phyloP scores from a whole-genome alignment of 148 eudicot genomes.

The Rhododendron griersonianum region DNA sequence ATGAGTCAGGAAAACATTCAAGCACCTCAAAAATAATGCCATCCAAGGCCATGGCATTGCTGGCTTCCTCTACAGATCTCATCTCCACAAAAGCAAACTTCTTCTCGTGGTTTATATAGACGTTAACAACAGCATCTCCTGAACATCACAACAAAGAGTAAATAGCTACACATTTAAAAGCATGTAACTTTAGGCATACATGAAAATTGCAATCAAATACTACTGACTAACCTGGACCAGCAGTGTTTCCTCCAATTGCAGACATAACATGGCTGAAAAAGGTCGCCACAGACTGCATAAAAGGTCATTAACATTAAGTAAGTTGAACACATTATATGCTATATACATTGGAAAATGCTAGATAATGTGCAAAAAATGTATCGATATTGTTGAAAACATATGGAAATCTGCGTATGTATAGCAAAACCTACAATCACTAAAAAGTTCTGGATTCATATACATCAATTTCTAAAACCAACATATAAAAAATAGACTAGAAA shows the following conservation, averaged over 20 bases:
- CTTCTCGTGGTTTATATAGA: slow-evolving; percentile 87
- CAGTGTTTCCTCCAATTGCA: slow-evolving; percentile 89
- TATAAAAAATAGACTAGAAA: not conserved
- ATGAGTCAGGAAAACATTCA: not conserved
- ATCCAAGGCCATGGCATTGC: slow-evolving; percentile 82
- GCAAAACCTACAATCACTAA: too few relatives aligned
- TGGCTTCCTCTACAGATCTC: slow-evolving; percentile 88
- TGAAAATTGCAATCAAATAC: not conserved
- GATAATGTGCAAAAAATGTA: not conserved
- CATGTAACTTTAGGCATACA: not conserved
- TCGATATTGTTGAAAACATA: not conserved
- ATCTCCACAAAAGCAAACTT: slow-evolving; percentile 90
- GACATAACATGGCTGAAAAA: slow-evolving; percentile 95
- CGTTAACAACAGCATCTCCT: slow-evolving; percentile 97
- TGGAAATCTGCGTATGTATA: not conserved
- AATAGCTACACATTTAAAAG: not conserved
- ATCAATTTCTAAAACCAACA: not conserved
- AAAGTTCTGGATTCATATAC: not conserved
- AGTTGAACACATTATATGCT: not conserved
- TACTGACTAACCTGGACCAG: slow-evolving; percentile 80
- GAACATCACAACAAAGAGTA: slow-evolving; percentile 6
- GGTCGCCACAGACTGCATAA: slow-evolving; percentile 80
- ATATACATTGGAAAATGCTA: not conserved
- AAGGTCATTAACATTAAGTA: not conserved
- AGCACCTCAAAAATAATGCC: slow-evolving; percentile 68